A percentile compares a stretch with the other conserved stretches of the same genome.
Evolutionary conservation across 148 eudicot genomes (phyloP).

Genomic region (Rhododendron henanense): DNA sequence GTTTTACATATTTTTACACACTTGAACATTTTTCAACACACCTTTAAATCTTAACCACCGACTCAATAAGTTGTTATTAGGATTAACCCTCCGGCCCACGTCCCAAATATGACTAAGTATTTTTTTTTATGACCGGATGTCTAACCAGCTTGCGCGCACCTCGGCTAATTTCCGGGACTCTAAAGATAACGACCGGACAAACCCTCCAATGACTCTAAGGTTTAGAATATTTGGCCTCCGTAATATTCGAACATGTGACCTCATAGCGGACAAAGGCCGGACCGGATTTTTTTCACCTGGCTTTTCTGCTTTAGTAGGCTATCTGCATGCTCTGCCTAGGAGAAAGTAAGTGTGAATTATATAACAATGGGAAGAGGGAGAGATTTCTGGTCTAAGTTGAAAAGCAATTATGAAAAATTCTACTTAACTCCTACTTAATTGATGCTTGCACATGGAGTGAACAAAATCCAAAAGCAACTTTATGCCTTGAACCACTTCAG

Average conservation of each 20-base stretch:
- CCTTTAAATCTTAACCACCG: not conserved
- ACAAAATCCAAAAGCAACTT: slow-evolving; percentile 16
- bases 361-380: not conserved
- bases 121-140: too few species aligned
- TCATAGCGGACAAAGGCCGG: not conserved
- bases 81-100: not conserved
- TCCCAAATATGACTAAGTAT: not conserved
- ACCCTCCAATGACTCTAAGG: too few species aligned
- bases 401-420: not conserved
- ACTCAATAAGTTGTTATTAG: not conserved
- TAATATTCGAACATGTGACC: too few species aligned
- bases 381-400: not conserved
- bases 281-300: not conserved
- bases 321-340: not conserved
- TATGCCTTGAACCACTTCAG: not conserved
- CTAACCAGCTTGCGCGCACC: too few species aligned
- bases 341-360: not conserved
- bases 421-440: not conserved
- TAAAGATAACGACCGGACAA: too few species aligned
- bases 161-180: not conserved
- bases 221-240: too few species aligned
- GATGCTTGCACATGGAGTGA: slow-evolving; percentile 3
- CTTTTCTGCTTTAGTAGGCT: not conserved
- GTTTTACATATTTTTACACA: not conserved
- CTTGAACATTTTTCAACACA: not conserved